A percentile compares a stretch with the other conserved stretches of the same genome.
Conservation (phyloP, 2,329 filamentous ascomycete genomes). For the Corinectria fuckeliana region DNA sequence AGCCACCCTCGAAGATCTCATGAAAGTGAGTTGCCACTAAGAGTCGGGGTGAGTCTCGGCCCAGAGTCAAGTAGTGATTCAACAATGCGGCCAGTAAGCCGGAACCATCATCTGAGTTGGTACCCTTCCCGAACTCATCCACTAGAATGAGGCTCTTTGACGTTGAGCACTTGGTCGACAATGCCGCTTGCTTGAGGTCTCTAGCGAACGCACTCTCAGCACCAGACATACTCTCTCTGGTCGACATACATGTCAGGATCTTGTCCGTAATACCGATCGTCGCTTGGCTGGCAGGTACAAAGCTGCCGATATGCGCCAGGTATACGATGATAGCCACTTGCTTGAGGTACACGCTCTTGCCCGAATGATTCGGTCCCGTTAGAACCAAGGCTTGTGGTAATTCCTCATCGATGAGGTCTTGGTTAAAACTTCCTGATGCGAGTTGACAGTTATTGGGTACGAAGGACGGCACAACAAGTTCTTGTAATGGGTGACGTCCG, state of each 20-base stretch:
- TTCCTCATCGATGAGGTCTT: neutral
- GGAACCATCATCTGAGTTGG: slow-evolving; percentile 62
- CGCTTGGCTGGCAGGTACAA: slow-evolving; percentile 80
- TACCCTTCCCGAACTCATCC: slow-evolving; percentile 85
- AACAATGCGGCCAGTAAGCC: slow-evolving; percentile 65
- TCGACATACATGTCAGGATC: slow-evolving; percentile 85
- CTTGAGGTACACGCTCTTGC: slow-evolving; percentile 95
- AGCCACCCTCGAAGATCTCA: slow-evolving; percentile 73
- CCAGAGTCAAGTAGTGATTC: slow-evolving; percentile 59
- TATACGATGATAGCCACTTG: slow-evolving; percentile 91
- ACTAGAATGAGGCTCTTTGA: slow-evolving; percentile 82
- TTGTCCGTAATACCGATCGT: slow-evolving; percentile 89
- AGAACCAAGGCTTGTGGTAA: slow-evolving; percentile 72
- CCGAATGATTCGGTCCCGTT: slow-evolving; percentile 95
- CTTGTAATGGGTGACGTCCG: slow-evolving; percentile 89
- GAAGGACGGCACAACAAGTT: slow-evolving; percentile 79
- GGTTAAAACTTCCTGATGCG: slow-evolving; percentile 59
- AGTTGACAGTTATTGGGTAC: slow-evolving; percentile 83
- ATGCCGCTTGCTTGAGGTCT: slow-evolving; percentile 85
- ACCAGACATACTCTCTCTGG: slow-evolving; percentile 66
- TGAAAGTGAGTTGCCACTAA: slow-evolving; percentile 69
- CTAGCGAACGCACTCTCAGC: slow-evolving; percentile 72
- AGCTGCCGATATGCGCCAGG: slow-evolving; percentile 91
- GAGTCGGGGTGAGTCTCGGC: slow-evolving; percentile 58
- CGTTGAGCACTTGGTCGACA: slow-evolving; percentile 78